These are phyloP conservation scores for Colletotrichum viniferum DNA, from an alignment of 2,329 filamentous ascomycete species.

Conservation along the genomic window DNA sequence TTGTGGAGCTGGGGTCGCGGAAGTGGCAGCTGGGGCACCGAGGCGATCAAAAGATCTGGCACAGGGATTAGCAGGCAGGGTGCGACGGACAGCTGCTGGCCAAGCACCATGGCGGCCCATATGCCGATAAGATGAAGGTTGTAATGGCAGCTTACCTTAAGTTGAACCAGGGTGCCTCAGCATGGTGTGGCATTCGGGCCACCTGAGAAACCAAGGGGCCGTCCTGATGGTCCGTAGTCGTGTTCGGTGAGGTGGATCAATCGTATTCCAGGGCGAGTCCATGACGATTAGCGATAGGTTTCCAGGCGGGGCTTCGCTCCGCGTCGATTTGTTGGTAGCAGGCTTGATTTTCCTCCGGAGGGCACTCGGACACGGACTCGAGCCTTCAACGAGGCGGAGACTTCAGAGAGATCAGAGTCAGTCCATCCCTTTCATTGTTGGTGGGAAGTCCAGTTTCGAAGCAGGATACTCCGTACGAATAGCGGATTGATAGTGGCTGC, in stretches of 20 bases:
- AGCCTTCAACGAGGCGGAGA: not conserved
- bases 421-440: not conserved
- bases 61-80: not conserved
- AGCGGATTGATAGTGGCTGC: not conserved
- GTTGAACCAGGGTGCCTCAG: not conserved
- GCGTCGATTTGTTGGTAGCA: not conserved
- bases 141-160: not conserved
- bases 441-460: not conserved
- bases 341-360: not conserved
- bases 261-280: not conserved
- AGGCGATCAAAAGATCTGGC: not conserved
- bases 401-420: not conserved
- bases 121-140: not conserved
- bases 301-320: not conserved
- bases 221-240: not conserved
- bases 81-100: not conserved
- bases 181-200: not conserved
- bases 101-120: not conserved
- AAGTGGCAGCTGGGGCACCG: not conserved
- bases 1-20: no score
- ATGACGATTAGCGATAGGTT: not conserved
- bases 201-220: constrained; percentile 2
- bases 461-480: not conserved
- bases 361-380: not conserved
- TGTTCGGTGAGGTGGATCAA: not conserved